Percentiles rank a stretch among this genome's conserved stretches.
Conservation (phyloP, 768 basidiomycete genomes). For the Basidioascus undulatus region DNA sequence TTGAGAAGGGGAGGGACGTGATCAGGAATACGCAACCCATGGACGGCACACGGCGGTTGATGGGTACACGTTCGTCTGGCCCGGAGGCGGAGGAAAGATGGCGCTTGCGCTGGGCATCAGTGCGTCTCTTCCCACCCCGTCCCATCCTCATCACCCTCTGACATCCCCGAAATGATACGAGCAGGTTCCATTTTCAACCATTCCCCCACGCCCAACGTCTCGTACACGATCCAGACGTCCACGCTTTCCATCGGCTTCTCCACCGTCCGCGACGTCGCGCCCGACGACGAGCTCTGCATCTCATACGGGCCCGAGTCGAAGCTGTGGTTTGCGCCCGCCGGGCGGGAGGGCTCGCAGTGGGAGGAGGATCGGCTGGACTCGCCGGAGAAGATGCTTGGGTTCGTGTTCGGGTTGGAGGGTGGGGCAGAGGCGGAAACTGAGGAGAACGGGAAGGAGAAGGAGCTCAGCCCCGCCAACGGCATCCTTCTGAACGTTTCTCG, state of each 20-base stretch:
- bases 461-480: too few species aligned
- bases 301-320: conserved; percentile 35
- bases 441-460: background rate
- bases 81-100: conserved; percentile 33
- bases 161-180: background rate
- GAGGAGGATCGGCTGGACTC: conserved; percentile 4
- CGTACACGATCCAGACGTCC: conserved; percentile 30
- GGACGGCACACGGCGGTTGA: conserved; percentile 41
- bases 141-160: background rate
- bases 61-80: conserved; percentile 55
- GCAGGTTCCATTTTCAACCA: conserved; percentile 67
- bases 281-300: conserved; percentile 54
- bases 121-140: conserved; percentile 15
- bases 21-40: conserved; percentile 17
- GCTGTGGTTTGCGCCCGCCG: conserved; percentile 32
- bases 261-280: conserved; percentile 28
- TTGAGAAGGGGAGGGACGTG: too few species aligned
- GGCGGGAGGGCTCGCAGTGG: conserved; percentile 2
- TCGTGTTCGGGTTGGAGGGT: background rate
- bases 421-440: background rate
- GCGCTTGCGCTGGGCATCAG: conserved; percentile 58
- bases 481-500: too few species aligned
- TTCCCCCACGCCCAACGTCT: conserved; percentile 38
- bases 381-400: conserved; percentile 5
- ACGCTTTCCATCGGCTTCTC: conserved; percentile 39